Percentiles rank a stretch among this genome's conserved stretches.
Conservation (phyloP, 225 moss, liverwort and hornwort species). For the Bryum argenteum region DNA sequence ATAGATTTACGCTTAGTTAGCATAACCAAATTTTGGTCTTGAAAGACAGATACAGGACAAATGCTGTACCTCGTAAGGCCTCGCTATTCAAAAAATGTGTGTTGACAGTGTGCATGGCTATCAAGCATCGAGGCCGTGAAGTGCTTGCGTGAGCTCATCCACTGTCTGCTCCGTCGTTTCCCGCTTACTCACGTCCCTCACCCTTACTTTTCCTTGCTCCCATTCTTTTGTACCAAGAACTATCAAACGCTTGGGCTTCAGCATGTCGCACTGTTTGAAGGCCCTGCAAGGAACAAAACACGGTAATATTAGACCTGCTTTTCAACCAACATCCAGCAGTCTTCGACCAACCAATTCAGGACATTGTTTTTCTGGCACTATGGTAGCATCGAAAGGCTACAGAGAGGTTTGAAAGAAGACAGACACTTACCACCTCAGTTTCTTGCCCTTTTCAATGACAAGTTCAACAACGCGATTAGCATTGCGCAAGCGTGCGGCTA, state of each 20-base stretch:
- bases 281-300: slow-evolving; percentile 50
- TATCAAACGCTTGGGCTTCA: slow-evolving; percentile 81
- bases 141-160: slow-evolving; percentile 45
- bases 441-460: slow-evolving; percentile 66
- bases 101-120: slow-evolving; percentile 20
- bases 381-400: too few species aligned
- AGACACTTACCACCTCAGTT: slow-evolving; percentile 61
- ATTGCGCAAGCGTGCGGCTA: slow-evolving; percentile 64
- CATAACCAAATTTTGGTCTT: background rate
- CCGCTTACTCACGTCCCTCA: slow-evolving; percentile 68
- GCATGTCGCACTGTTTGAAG: slow-evolving; percentile 64
- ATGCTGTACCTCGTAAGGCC: slow-evolving; percentile 20
- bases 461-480: slow-evolving; percentile 78
- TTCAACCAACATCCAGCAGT: background rate
- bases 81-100: slow-evolving; percentile 27
- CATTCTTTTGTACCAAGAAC: slow-evolving; percentile 74
- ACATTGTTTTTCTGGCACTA: background rate
- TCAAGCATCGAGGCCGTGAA: slow-evolving; percentile 1
- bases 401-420: background rate
- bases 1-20: background rate
- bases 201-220: slow-evolving; percentile 75
- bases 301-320: background rate
- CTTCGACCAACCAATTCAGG: background rate
- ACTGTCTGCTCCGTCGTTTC: slow-evolving; percentile 57
- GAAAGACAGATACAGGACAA: background rate